Percentiles rank a stretch among this genome's conserved stretches.
These are phyloP conservation scores for Ogataea polymorpha DNA, from an alignment of 805 yeast species.

Conservation along the genomic window DNA sequence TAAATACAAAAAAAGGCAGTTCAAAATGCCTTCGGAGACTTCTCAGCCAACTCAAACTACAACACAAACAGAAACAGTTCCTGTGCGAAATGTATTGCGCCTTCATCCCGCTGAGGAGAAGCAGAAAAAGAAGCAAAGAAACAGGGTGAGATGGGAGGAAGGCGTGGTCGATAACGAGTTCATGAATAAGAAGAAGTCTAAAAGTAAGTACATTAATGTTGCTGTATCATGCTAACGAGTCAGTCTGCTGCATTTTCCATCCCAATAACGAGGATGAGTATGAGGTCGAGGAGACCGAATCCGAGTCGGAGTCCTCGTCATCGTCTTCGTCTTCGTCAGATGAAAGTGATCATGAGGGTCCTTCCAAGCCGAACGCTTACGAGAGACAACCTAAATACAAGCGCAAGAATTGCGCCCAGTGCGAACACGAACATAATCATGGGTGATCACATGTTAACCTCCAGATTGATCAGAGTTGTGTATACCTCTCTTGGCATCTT, in stretches of 20 bases:
- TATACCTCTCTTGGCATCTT: slow-evolving; percentile 87
- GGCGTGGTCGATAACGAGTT: slow-evolving; percentile 89
- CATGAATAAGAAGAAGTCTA: slow-evolving; percentile 84
- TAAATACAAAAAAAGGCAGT: not conserved
- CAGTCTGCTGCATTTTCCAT: slow-evolving; percentile 79
- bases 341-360: slow-evolving; percentile 22
- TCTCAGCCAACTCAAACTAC: slow-evolving; percentile 8
- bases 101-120: slow-evolving; percentile 19
- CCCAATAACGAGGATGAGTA: slow-evolving; percentile 59
- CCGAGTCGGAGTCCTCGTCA: slow-evolving; percentile 23
- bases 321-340: slow-evolving; percentile 21
- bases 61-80: slow-evolving; percentile 17
- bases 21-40: not conserved
- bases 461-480: slow-evolving; percentile 64
- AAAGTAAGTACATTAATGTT: slow-evolving; percentile 40
- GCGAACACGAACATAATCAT: slow-evolving; percentile 15
- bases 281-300: slow-evolving; percentile 24
- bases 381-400: slow-evolving; percentile 76
- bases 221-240: slow-evolving; percentile 13
- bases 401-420: slow-evolving; percentile 18
- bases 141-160: slow-evolving; percentile 77
- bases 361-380: slow-evolving; percentile 69
- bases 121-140: slow-evolving; percentile 28
- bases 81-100: slow-evolving; percentile 20
- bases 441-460: slow-evolving; percentile 33